phyloP scores from a whole-genome alignment of 2,329 filamentous ascomycete species.

The Moelleriella libera region DNA sequence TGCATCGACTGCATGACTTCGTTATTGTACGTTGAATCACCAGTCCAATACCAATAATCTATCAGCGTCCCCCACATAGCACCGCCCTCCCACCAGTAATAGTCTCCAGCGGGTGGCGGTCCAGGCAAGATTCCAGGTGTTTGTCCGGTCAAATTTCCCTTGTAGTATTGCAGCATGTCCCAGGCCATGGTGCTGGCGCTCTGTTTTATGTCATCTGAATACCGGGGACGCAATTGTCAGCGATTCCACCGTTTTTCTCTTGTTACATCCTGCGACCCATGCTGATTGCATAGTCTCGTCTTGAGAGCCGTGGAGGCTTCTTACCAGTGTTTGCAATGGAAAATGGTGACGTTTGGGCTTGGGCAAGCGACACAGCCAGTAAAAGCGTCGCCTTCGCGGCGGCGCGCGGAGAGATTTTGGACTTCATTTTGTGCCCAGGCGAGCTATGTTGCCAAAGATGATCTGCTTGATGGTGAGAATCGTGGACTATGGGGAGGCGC shows the following conservation, averaged over 20 bases:
- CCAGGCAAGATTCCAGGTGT: constrained; percentile 33
- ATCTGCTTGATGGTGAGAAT: background rate
- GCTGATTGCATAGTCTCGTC: background rate
- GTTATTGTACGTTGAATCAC: constrained; percentile 42
- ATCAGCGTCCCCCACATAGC: constrained; percentile 48
- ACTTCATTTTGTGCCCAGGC: constrained; percentile 4
- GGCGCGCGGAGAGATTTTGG: background rate
- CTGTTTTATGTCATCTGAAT: constrained; percentile 22
- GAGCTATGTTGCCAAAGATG: background rate
- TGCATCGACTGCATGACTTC: constrained; percentile 35
- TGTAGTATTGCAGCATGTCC: constrained; percentile 31
- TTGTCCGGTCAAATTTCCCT: constrained; percentile 28
- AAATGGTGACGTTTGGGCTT: constrained; percentile 5
- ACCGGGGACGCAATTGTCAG: background rate
- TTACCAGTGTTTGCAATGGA: constrained; percentile 5
- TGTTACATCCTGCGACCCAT: background rate
- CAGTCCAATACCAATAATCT: constrained; percentile 51
- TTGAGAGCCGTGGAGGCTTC: background rate
- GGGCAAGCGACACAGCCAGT: constrained; percentile 1
- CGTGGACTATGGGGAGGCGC: background rate
- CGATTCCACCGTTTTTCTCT: background rate
- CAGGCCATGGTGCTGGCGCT: constrained; percentile 24
- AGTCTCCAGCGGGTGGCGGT: constrained; percentile 29
- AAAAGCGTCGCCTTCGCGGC: constrained; percentile 4
- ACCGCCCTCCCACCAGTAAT: constrained; percentile 56